A percentile compares a stretch with the other conserved stretches of the same genome.
Conservation (phyloP, 1,139 yeast genomes). For the Saccharomyces hybrid region DNA sequence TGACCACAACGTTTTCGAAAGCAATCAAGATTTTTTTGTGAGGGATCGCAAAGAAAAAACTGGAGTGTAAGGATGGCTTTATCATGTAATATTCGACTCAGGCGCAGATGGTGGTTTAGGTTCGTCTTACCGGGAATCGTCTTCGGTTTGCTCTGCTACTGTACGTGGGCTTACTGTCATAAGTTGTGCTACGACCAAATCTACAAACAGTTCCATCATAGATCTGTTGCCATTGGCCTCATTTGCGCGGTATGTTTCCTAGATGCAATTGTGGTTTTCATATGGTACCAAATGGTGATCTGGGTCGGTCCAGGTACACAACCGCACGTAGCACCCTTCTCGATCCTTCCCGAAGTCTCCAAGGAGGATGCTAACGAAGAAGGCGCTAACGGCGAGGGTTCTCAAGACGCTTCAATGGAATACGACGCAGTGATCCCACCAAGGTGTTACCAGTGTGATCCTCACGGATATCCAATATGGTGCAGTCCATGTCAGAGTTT, state of each 20-base stretch:
- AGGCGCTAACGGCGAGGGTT: neutral
- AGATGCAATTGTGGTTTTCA: slow-evolving; percentile 9
- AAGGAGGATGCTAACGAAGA: slow-evolving; percentile 2
- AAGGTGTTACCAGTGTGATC: slow-evolving; percentile 48
- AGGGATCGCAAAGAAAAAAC: neutral
- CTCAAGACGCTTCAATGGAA: neutral
- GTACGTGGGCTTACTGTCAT: slow-evolving; percentile 27
- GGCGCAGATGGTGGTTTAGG: slow-evolving; percentile 8
- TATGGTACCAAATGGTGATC: slow-evolving; percentile 21
- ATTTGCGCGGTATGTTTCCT: slow-evolving; percentile 15
- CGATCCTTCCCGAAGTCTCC: slow-evolving; percentile 8
- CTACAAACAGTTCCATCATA: slow-evolving; percentile 10
- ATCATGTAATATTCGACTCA: slow-evolving; percentile 3
- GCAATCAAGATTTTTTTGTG: neutral
- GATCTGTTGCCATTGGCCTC: slow-evolving; percentile 21
- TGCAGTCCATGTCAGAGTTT: slow-evolving; percentile 49
- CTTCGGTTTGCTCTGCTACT: slow-evolving; percentile 17
- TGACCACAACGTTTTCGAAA: neutral
- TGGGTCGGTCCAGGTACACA: slow-evolving; percentile 25
- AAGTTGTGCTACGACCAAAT: slow-evolving; percentile 23
- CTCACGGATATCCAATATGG: slow-evolving; percentile 55
- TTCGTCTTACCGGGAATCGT: slow-evolving; percentile 12
- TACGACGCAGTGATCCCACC: slow-evolving; percentile 35
- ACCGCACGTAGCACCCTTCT: slow-evolving; percentile 23
- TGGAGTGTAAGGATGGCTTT: slow-evolving; percentile 4